Percentiles rank a stretch among this genome's conserved stretches.
Evolutionary conservation across 2,329 filamentous ascomycete species (phyloP).

Genomic region (Exophiala xenobiotica): DNA sequence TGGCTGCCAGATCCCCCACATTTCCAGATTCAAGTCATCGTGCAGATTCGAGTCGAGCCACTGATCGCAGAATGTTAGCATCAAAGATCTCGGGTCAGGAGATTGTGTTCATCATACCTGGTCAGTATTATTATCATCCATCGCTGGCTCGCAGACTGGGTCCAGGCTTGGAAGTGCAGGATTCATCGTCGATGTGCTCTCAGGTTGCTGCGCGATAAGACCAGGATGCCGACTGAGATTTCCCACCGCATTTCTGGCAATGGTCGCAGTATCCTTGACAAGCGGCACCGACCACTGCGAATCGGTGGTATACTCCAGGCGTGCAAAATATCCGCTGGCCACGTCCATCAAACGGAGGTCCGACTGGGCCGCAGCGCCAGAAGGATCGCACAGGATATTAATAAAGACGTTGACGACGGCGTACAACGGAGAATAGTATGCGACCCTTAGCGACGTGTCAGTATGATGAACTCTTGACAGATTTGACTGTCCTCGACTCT

Average conservation of each 20-base stretch:
- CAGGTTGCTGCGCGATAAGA: neutral
- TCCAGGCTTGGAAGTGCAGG: neutral
- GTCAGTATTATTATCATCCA: neutral
- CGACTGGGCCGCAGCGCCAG: neutral
- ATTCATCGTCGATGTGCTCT: neutral
- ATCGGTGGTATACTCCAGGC: constrained; percentile 2
- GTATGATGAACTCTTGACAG: neutral
- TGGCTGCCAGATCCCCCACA: neutral
- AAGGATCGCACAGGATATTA: constrained; percentile 2
- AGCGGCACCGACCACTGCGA: constrained; percentile 4
- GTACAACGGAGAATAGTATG: constrained; percentile 4
- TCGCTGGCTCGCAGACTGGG: neutral
- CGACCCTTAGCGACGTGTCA: neutral
- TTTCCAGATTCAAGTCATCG: neutral
- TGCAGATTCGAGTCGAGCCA: neutral
- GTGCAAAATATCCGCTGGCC: constrained; percentile 2
- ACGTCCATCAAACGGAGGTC: constrained; percentile 6
- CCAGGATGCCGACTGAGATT: neutral
- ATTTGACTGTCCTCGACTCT: no score
- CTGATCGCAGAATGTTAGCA: neutral
- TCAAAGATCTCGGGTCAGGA: neutral
- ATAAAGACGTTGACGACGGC: constrained; percentile 8
- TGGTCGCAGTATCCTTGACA: constrained; percentile 1
- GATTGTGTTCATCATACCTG: neutral
- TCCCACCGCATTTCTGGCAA: constrained; percentile 2